Evolutionary conservation across 257 asterid genomes (phyloP).

Genomic region (Solanum pimpinellifolium): DNA sequence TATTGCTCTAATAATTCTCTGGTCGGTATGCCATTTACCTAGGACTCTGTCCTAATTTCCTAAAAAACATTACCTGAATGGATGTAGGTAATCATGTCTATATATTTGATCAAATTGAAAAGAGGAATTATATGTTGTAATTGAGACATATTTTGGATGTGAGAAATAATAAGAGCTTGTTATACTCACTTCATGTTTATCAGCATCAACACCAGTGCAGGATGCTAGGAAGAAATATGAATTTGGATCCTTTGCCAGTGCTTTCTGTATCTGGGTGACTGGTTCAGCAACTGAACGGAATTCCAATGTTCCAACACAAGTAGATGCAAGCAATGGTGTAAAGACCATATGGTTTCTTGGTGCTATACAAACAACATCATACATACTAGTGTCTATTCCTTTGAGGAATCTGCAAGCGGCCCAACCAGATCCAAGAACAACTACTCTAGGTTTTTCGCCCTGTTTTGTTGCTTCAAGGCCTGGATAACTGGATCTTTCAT

Average conservation of each 20-base stretch:
- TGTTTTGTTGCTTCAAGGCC: slow-evolving; percentile 80
- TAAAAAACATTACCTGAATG: background rate
- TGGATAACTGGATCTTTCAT: slow-evolving; percentile 49
- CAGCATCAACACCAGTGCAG: slow-evolving; percentile 52
- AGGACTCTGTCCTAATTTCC: background rate
- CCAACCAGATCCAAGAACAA: slow-evolving; percentile 93
- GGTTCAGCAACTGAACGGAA: slow-evolving; percentile 95
- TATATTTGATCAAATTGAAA: background rate
- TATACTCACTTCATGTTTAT: slow-evolving; percentile 63
- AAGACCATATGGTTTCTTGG: slow-evolving; percentile 98
- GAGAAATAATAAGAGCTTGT: background rate
- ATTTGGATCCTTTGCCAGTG: slow-evolving; percentile 81
- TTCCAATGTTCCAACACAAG: slow-evolving; percentile 93
- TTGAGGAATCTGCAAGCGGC: slow-evolving; percentile 93
- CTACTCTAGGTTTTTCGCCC: slow-evolving; percentile 87
- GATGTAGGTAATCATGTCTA: background rate
- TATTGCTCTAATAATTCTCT: background rate
- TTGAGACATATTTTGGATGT: background rate
- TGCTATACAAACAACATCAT: slow-evolving; percentile 83
- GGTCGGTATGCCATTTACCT: background rate
- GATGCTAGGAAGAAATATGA: slow-evolving; percentile 77
- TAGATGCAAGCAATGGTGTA: slow-evolving; percentile 92
- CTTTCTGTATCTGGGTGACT: slow-evolving; percentile 74
- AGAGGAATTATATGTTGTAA: background rate
- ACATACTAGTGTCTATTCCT: slow-evolving; percentile 59